Percentiles rank a stretch among this genome's conserved stretches.
Conservation (phyloP, 169 alveolate species). For the Blepharisma undulans region DNA sequence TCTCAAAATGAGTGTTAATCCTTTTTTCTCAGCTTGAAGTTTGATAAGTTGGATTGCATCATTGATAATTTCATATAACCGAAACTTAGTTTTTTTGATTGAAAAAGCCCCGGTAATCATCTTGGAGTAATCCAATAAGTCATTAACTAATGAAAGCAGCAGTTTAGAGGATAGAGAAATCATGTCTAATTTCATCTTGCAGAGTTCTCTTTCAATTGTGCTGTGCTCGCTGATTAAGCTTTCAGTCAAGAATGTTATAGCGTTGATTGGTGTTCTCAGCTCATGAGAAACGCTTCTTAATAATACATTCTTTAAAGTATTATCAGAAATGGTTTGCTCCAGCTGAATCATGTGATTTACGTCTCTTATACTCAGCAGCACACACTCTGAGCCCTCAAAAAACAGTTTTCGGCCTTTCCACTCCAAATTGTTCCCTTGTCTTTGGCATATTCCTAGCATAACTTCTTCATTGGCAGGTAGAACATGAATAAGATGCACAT, state of each 20-base stretch:
- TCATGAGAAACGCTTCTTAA: constrained; percentile 27
- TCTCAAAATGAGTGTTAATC: neutral
- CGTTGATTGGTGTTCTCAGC: neutral
- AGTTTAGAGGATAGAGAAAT: neutral
- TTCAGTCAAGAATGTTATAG: neutral
- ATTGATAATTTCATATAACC: neutral
- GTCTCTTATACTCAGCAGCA: neutral
- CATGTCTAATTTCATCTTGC: neutral
- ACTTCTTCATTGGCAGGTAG: neutral
- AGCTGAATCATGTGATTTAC: neutral
- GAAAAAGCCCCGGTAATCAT: neutral
- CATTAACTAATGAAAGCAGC: neutral
- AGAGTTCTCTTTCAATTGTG: neutral
- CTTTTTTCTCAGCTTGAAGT: neutral
- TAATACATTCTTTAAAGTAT: neutral
- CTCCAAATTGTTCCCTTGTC: neutral
- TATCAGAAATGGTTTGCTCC: neutral
- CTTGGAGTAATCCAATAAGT: neutral
- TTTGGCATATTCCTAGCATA: neutral
- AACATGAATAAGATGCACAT: neutral
- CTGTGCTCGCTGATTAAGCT: neutral
- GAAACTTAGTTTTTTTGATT: neutral
- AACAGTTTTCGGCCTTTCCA: neutral
- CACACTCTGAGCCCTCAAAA: neutral
- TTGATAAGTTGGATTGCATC: neutral